Percentiles rank a stretch among this genome's conserved stretches.
Conservation (phyloP, 257 asterid species). For the Anisodus acutangulus region DNA sequence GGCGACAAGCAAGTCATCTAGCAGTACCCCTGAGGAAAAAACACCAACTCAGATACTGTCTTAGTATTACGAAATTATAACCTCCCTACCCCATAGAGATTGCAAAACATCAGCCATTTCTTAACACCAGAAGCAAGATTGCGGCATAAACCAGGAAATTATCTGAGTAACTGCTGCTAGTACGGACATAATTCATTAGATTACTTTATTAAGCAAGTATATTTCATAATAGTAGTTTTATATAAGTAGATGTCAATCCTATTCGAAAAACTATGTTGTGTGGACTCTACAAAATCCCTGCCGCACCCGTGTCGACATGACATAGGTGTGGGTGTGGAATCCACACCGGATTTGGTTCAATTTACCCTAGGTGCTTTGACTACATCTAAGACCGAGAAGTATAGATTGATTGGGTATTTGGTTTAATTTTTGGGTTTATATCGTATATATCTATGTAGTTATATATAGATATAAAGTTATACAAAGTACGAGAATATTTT, state of each 20-base stretch:
- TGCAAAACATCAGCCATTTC: constrained; percentile 19
- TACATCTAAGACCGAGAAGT: neutral
- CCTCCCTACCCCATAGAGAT: neutral
- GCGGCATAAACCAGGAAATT: neutral
- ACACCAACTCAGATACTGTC: constrained; percentile 19
- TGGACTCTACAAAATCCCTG: neutral
- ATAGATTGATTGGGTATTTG: neutral
- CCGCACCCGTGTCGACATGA: neutral
- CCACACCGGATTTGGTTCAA: neutral
- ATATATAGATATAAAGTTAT: no score
- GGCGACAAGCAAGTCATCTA: constrained; percentile 95
- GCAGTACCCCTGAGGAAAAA: constrained; percentile 67
- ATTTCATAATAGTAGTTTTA: neutral
- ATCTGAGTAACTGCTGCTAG: neutral
- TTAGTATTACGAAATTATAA: neutral
- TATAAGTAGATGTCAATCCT: neutral
- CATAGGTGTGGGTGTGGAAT: neutral
- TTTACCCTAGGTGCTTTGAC: neutral
- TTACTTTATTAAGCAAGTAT: constrained; percentile 2
- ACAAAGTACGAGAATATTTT: no score
- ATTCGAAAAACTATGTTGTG: neutral
- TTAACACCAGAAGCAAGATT: constrained; percentile 19
- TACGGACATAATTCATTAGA: neutral
- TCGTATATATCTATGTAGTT: no score
- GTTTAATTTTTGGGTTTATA: neutral